Percentiles rank a stretch among this genome's conserved stretches.
phyloP scores from a whole-genome alignment of 805 yeast genomes.

The Starmerella floricola region DNA sequence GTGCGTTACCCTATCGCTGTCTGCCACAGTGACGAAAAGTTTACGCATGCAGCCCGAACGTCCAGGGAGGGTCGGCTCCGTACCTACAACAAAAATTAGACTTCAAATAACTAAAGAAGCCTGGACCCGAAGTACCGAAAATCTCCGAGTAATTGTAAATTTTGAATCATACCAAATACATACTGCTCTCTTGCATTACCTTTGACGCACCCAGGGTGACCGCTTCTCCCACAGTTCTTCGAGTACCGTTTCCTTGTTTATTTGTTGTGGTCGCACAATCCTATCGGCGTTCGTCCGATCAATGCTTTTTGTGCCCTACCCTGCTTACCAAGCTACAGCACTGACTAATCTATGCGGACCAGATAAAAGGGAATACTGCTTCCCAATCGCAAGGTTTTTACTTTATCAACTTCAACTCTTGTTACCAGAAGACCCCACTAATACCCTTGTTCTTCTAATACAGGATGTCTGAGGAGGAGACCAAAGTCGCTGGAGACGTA shows the following conservation, averaged over 20 bases:
- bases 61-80: too few species aligned
- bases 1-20: too few species aligned
- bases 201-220: not conserved
- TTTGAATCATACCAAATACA: too few species aligned
- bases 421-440: slow-evolving; percentile 15
- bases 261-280: slow-evolving; percentile 14
- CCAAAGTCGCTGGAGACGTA: slow-evolving; percentile 17
- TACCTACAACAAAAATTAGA: too few species aligned
- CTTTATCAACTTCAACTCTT: slow-evolving; percentile 16
- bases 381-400: not conserved
- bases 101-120: too few species aligned
- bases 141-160: not conserved
- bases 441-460: slow-evolving; percentile 23
- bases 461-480: slow-evolving; percentile 25
- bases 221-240: not conserved
- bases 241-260: slow-evolving; percentile 5
- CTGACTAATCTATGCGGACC: slow-evolving; percentile 16
- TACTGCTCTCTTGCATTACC: too few species aligned
- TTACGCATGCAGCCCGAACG: too few species aligned
- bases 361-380: slow-evolving; percentile 14
- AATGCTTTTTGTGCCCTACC: slow-evolving; percentile 19
- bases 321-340: slow-evolving; percentile 5
- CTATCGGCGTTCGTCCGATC: slow-evolving; percentile 17
- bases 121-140: too few species aligned
- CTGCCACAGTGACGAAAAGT: too few species aligned